Conservation (phyloP, 2,329 filamentous ascomycete genomes). For the Neurospora sp. region DNA sequence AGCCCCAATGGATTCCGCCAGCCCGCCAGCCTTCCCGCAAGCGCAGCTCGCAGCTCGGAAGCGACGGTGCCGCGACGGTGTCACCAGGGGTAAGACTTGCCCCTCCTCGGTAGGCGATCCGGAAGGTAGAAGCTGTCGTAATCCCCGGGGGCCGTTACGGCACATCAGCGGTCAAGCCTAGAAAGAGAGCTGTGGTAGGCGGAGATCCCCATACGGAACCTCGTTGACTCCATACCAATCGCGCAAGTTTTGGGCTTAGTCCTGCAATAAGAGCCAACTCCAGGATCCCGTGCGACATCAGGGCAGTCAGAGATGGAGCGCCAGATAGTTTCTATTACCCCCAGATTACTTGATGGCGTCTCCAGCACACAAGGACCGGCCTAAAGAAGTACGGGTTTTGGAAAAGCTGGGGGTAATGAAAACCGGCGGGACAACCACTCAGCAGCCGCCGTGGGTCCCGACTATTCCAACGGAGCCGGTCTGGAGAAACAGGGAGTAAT, state of each 20-base stretch:
- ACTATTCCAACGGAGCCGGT: constrained; percentile 1
- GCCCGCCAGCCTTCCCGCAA: not conserved
- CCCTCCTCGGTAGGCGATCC: not conserved
- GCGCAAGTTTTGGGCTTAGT: not conserved
- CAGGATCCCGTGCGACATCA: constrained; percentile 13
- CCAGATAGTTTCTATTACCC: constrained; percentile 20
- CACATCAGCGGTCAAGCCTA: not conserved
- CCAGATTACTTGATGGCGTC: constrained; percentile 19
- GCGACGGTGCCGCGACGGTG: not conserved
- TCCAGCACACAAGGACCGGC: constrained; percentile 9
- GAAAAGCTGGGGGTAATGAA: constrained; percentile 19
- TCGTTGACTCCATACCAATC: not conserved
- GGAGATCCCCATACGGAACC: not conserved
- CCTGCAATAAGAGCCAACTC: not conserved
- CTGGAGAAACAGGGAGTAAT: not conserved
- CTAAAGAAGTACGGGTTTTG: constrained; percentile 1
- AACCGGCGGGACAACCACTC: constrained; percentile 17
- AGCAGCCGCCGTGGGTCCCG: constrained; percentile 5
- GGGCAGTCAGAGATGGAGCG: not conserved
- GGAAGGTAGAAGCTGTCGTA: not conserved
- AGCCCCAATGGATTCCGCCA: not conserved
- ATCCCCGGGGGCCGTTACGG: not conserved
- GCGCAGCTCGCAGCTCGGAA: not conserved
- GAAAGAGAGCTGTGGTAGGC: not conserved
- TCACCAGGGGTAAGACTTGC: not conserved